Percentiles rank a stretch among this genome's conserved stretches.
Conservation (phyloP, 768 basidiomycete genomes). For the Neoboletus brunneissimus region DNA sequence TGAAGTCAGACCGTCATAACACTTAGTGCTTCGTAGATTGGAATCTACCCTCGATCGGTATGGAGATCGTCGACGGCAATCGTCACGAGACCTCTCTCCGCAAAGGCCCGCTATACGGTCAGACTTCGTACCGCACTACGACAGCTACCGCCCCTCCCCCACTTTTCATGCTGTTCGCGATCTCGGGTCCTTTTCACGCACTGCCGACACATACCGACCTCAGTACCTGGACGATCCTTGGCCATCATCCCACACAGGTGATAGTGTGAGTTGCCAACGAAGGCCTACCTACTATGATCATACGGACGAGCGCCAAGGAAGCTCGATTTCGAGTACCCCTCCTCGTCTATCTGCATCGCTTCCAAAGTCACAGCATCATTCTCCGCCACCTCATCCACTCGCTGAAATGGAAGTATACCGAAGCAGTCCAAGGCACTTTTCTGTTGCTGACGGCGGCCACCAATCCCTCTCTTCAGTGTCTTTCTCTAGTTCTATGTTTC, state of each 20-base stretch:
- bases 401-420: slow-evolving; percentile 6
- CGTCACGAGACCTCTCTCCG: slow-evolving; percentile 36
- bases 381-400: slow-evolving; percentile 24
- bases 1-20: slow-evolving; percentile 23
- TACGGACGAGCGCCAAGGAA: slow-evolving; percentile 25
- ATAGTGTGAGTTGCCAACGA: slow-evolving; percentile 28
- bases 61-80: slow-evolving; percentile 35
- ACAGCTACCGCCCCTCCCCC: slow-evolving; percentile 50
- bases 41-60: slow-evolving; percentile 34
- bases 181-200: slow-evolving; percentile 32
- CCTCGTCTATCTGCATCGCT: slow-evolving; percentile 22
- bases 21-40: slow-evolving; percentile 20
- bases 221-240: slow-evolving; percentile 37
- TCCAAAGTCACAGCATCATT: slow-evolving; percentile 17
- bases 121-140: slow-evolving; percentile 36
- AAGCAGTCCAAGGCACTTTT: slow-evolving; percentile 1
- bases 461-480: slow-evolving; percentile 20
- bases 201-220: slow-evolving; percentile 55
- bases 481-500: slow-evolving; percentile 30
- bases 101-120: slow-evolving; percentile 33
- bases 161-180: slow-evolving; percentile 38
- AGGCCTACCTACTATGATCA: slow-evolving; percentile 24
- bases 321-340: slow-evolving; percentile 34
- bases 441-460: slow-evolving; percentile 10
- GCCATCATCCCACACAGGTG: slow-evolving; percentile 28